Evolutionary conservation across 192 early-diverging fungal species (phyloP), one percentile per base, ranked within the genome.

Genomic region (Gonapodya sp.): DNA sequence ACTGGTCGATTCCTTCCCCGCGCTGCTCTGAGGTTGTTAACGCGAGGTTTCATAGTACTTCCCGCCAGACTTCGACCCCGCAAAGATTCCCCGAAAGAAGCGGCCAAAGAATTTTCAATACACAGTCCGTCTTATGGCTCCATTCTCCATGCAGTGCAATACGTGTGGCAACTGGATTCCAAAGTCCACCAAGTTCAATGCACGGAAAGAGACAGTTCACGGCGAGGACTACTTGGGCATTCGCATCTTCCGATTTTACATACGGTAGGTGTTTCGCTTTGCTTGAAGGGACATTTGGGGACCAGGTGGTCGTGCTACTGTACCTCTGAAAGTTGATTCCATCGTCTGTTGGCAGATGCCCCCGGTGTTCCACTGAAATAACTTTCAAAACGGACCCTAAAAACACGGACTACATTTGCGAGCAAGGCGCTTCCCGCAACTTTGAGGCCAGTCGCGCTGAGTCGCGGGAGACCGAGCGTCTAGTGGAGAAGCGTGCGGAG

Each of bases 181-280:
- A 86, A 96, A 97, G 85, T 95, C 96, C 34, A 99, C 96, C 82
- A 99, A 99, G 81, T 98, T 99, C 88, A 98, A 99, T 84, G 97
- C 96, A 34, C 88, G 95, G 64, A 99, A 99, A 83, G 97, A 99
- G 83, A 89, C 92, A 0, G 93, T 92, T 0, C 85, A 92, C 64
- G 90, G 89, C 14, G 92, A 92, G 83, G 89, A 84, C n/a, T 95
- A 94, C 83, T 87, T 91, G 35, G 84, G 73, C 35, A 94, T 95
- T 82, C 90, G 92, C 80, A 89, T 94, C 73, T 94, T 87, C 82
- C 91, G 94, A 0, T 95, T 95, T 82, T 92, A 92, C 80, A 81
- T 88, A 18, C 2, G 75, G 75, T 64, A 64, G 24, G 46, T 64
- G 46, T 8, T n/a, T n/a, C n/a, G n/a, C n/a, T n/a, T n/a, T n/a